Evolutionary conservation across 2,329 filamentous ascomycete genomes (phyloP), one percentile per base, ranked within the genome.

Genomic region (Tothia fuscella): DNA sequence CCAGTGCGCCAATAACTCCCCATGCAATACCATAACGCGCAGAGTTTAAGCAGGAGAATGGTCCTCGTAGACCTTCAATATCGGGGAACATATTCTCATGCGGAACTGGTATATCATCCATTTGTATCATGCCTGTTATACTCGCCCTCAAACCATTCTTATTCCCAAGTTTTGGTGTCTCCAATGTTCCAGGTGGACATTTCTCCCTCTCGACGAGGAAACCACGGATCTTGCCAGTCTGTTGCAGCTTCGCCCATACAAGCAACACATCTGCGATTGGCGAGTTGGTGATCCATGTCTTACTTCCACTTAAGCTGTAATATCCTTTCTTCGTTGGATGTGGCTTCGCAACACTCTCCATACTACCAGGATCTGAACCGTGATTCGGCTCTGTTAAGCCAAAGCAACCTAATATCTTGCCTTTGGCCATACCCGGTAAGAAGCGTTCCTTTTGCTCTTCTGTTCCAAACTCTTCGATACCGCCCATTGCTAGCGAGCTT

Each of bases 201-300:
- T 85, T 73, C 51, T 78, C 76, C 50, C 89, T 75, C 63, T 98
- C 87, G 24, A 98, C 72, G 36, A 95, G 63, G 63, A 96, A 98
- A 0, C 91, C 91, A 36, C 84, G 76, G 50, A 98, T 96, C 71
- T 93, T 94, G 48, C 87, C 88, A 17, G 86, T 93, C 51, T 82
- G 82, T 49, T 91, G 77, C 36, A 94, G 65, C 67, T 93, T 95
- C 1, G 89, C 91, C 91, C 91, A 98, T 1, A 94, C 79, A 49
- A 94, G 64, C 40, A 93, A 64, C 2, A 93, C 71, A 52, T 93
- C 85, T 2, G 86, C 76, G 52, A 94, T 93, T 3, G 87, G 87
- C 6, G 83, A 89, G 62, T 94, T 94, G 12, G 87, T 94, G 58
- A 94, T 94, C 87, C 87, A 94, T 0, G 88, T 94, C 70, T 94